These are phyloP conservation scores for Lentinula lateritia DNA, from an alignment of 768 basidiomycete species.

Conservation along the genomic window DNA sequence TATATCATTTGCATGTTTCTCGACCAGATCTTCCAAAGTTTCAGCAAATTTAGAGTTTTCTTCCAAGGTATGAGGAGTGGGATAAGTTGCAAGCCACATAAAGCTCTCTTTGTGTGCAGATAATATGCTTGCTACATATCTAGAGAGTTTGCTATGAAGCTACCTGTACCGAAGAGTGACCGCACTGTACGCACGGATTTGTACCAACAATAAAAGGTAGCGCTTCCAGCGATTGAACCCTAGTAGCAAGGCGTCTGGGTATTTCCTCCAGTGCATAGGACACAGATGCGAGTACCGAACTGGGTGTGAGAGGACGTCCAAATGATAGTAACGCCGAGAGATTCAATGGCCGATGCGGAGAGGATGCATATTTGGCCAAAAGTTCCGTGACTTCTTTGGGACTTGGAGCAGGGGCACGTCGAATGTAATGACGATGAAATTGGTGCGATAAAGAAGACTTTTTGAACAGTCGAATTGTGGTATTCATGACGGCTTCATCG, in stretches of 20 bases:
- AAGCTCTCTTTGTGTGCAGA: constrained; percentile 68
- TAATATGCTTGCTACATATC: constrained; percentile 66
- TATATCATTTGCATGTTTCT: constrained; percentile 80
- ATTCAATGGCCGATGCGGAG: constrained; percentile 63
- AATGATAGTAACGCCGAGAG: constrained; percentile 71
- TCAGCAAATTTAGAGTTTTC: constrained; percentile 68
- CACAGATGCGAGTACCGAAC: constrained; percentile 71
- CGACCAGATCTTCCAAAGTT: constrained; percentile 66
- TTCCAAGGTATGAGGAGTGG: constrained; percentile 55
- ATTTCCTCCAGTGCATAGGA: constrained; percentile 71
- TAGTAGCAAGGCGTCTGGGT: constrained; percentile 68
- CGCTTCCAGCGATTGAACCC: constrained; percentile 67
- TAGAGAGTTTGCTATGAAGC: neutral
- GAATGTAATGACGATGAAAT: constrained; percentile 8
- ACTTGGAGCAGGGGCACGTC: constrained; percentile 42
- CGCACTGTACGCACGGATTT: constrained; percentile 42
- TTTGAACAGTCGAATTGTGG: neutral
- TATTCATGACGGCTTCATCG: neutral
- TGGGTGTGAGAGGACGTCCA: constrained; percentile 64
- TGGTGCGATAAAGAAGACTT: neutral
- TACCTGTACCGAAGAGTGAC: neutral
- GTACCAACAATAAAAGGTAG: constrained; percentile 88
- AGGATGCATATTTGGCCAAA: constrained; percentile 56
- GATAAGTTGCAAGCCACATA: constrained; percentile 60
- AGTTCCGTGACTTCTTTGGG: constrained; percentile 52